A percentile compares a stretch with the other conserved stretches of the same genome.
Conservation (phyloP, 176 grass and related monocot genomes). For the Lolium rigidum region DNA sequence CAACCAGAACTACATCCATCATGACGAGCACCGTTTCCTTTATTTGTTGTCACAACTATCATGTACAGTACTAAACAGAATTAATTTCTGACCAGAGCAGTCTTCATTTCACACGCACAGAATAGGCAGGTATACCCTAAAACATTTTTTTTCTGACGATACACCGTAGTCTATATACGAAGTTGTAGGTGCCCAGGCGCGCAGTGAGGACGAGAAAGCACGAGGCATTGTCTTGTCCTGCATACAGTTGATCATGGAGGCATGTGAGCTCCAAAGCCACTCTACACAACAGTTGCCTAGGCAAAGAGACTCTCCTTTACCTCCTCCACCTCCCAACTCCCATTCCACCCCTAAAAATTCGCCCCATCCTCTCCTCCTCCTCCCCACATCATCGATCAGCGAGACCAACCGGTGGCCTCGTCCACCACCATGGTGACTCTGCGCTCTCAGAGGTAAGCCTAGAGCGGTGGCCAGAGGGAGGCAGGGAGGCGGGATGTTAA, state of each 20-base stretch:
- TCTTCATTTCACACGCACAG: background rate
- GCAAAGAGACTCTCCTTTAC: background rate
- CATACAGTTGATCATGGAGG: background rate
- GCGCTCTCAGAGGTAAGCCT: constrained; percentile 4
- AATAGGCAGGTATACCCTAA: background rate
- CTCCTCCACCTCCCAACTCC: background rate
- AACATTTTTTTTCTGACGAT: background rate
- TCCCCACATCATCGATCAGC: background rate
- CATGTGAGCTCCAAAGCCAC: constrained; percentile 12
- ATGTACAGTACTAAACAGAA: background rate
- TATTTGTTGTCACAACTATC: background rate
- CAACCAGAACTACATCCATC: background rate
- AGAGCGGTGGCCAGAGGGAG: background rate
- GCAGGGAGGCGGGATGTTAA: background rate
- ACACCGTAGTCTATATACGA: background rate
- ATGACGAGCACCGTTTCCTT: background rate
- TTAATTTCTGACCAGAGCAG: background rate
- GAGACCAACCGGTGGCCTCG: background rate
- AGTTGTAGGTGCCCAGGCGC: background rate
- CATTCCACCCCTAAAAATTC: background rate
- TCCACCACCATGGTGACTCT: constrained; percentile 10
- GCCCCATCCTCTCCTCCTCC: background rate
- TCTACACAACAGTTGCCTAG: background rate
- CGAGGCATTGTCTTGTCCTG: background rate
- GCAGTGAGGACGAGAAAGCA: constrained; percentile 7